phyloP scores from a whole-genome alignment of 306 rosid species.

The Macrotyloma uniflorum region DNA sequence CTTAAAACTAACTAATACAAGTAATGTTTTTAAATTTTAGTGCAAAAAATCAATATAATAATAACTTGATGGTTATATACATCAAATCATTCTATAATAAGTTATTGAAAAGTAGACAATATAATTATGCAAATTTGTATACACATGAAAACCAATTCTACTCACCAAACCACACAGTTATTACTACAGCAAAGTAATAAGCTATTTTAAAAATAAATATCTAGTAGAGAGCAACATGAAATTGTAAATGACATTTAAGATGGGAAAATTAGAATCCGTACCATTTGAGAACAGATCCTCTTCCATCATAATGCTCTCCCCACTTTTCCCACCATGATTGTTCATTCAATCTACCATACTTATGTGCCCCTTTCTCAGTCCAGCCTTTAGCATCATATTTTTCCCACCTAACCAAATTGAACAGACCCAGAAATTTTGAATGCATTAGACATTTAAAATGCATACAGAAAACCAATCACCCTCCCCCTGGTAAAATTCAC shows the following conservation, averaged over 20 bases:
- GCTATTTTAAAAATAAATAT: background rate
- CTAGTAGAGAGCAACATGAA: slow-evolving; percentile 7
- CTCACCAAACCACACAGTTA: background rate
- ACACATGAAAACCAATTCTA: background rate
- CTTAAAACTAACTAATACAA: background rate
- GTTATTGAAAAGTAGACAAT: background rate
- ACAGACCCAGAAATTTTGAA: slow-evolving; percentile 20
- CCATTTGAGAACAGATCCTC: slow-evolving; percentile 99
- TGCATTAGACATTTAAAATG: slow-evolving; percentile 3
- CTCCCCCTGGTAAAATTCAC: slow-evolving; percentile 2
- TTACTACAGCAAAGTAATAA: slow-evolving; percentile 14
- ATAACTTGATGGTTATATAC: slow-evolving; percentile 4
- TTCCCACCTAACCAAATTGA: slow-evolving; percentile 84
- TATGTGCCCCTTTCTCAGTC: slow-evolving; percentile 98
- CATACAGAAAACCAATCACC: background rate
- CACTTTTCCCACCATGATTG: slow-evolving; percentile 99
- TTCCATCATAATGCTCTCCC: slow-evolving; percentile 98
- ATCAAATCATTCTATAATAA: background rate
- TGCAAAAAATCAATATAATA: background rate
- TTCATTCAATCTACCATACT: slow-evolving; percentile 94
- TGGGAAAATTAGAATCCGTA: slow-evolving; percentile 41
- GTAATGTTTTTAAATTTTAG: background rate
- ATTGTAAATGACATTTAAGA: slow-evolving; percentile 24
- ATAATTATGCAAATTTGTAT: background rate
- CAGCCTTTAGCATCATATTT: slow-evolving; percentile 97